Evolutionary conservation across 192 early-diverging fungal species (phyloP), one percentile per base, ranked within the genome.

Genomic region (Entrophospora sp.): DNA sequence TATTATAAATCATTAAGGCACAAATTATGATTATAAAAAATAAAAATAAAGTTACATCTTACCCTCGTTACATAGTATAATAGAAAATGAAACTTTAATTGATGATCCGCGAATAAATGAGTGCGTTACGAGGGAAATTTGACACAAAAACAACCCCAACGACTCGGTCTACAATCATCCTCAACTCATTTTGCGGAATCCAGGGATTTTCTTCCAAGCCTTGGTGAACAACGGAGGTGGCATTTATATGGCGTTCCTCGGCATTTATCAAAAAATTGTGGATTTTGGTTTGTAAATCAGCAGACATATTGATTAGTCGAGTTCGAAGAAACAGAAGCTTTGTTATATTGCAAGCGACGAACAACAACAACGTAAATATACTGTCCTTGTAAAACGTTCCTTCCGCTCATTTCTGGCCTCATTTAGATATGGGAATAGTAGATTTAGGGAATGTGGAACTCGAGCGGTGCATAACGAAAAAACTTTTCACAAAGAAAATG

Each of bases 131-230:
- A 51, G 48, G 48, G 48, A 51, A 51, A 51, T 51, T 51, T 40
- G 48, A 51, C 48, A 51, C 48, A 51, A 51, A 51, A 51, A 51
- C 48, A 51, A 51, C 48, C 48, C 48, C 38, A 40, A 40, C 38
- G 38, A 40, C 38, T 40, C 38, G 38, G 38, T 40, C 38, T 40
- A 40, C 38, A n/a, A n/a, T 22, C 20, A 25, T 51, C 48, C 48
- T 51, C 48, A 51, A 51, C 48, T 51, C 48, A 51, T 51, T 51
- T 51, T 51, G 48, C 48, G 48, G 48, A 51, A 51, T 51, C 48
- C 48, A 51, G 48, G 48, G 48, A 51, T 51, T 51, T 51, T 51
- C 48, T 51, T 51, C 48, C 48, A 51, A 51, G 48, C 48, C 48
- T 51, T 51, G 48, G 48, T 51, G 48, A 51, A 51, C 48, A 51